These are phyloP conservation scores for Endothia cerciana DNA, from an alignment of 2,329 filamentous ascomycete genomes.

Conservation along the genomic window DNA sequence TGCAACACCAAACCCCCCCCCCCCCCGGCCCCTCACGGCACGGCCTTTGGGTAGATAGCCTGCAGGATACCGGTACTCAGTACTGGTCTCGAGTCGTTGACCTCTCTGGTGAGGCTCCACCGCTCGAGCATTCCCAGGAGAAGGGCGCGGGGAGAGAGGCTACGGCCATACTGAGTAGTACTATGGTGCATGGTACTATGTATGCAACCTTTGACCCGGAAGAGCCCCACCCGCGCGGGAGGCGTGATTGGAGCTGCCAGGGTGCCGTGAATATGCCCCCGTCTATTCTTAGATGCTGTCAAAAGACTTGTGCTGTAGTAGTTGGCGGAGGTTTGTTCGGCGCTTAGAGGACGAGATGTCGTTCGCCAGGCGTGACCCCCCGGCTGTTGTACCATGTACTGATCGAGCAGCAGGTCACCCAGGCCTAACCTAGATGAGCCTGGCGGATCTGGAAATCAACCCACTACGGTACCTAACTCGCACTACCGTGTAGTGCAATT, in stretches of 20 bases:
- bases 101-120: not conserved
- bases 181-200: not conserved
- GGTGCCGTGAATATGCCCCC: constrained; percentile 13
- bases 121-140: not conserved
- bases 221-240: not conserved
- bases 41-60: not conserved
- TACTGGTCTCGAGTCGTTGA: not conserved
- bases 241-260: constrained; percentile 11
- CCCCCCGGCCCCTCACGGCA: not conserved
- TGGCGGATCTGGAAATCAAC: not conserved
- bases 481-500: too few species aligned
- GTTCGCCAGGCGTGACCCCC: constrained; percentile 4
- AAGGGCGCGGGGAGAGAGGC: too few species aligned
- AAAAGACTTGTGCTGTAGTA: constrained; percentile 14
- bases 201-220: not conserved
- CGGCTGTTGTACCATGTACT: not conserved
- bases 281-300: constrained; percentile 18
- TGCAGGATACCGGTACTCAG: constrained; percentile 1
- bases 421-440: constrained; percentile 12
- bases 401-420: not conserved
- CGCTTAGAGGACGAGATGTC: constrained; percentile 16
- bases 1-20: too few species aligned
- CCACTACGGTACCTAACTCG: not conserved
- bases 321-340: constrained; percentile 16
- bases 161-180: too few species aligned